These are phyloP conservation scores for Grosmannia huntii DNA, from an alignment of 2,329 filamentous ascomycete genomes.

Conservation along the genomic window DNA sequence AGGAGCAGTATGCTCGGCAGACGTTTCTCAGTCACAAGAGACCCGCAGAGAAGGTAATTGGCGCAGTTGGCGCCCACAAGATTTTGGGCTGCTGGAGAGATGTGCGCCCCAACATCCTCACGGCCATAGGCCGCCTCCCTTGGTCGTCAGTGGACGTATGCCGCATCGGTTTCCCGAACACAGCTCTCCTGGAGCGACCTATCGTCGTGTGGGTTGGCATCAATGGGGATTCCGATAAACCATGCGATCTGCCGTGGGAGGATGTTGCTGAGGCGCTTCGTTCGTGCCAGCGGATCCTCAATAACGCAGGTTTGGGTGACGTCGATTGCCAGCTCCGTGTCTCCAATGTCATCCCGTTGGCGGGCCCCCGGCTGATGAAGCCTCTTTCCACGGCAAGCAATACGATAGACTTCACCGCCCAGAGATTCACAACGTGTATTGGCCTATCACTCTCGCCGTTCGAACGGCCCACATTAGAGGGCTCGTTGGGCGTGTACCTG, in stretches of 20 bases:
- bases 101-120: not conserved
- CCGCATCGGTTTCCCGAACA: not conserved
- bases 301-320: not conserved
- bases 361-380: not conserved
- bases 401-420: not conserved
- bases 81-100: not conserved
- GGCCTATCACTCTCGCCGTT: not conserved
- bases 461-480: not conserved
- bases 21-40: not conserved
- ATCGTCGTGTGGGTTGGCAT: not conserved
- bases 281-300: not conserved
- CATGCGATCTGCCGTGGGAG: not conserved
- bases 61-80: not conserved
- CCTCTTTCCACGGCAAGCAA: not conserved
- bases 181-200: not conserved
- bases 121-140: not conserved
- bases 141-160: not conserved
- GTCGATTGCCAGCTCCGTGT: not conserved
- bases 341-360: not conserved
- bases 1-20: not conserved
- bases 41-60: not conserved
- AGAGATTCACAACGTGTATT: not conserved
- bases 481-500: not conserved
- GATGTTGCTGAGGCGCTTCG: not conserved
- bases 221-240: not conserved